Base-by-base conservation (phyloP, 306 rosid genomes). In the Quercus cerris region DNA sequence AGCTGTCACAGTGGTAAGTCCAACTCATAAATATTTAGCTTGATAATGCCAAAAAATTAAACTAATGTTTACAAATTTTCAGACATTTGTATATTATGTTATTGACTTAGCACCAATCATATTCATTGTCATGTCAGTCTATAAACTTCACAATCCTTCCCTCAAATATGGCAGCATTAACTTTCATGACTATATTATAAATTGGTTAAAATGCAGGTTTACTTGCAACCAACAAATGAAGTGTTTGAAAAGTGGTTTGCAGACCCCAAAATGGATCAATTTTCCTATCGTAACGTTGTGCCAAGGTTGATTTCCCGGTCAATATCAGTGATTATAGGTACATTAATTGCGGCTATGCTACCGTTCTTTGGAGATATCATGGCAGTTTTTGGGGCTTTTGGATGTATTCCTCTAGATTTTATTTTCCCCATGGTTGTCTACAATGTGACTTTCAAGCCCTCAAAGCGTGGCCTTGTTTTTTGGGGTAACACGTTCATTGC, bases 381-480 rank as follows among this genome's bases (percentile, higher is more conserved):
- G 92, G 92, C 98, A 20, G 38, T 94, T 74, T 82, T 94, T 58
- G 97, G 97, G 18, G 92, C 97, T 72, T 88, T 94, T 81, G 98
- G 93, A 17, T 89, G 64, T 88, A 86, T 94, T 74, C 98, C 98
- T 79, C 84, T 92, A 5, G 94, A 92, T 80, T 90, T 89, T 78
- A 92, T 94, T 38, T 83, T 94, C 80, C 98, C 98, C 5, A 94
- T 92, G 97, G 27, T 92, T 31, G 85, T 94, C 73, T 89, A 81
- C 85, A 89, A 92, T 22, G 68, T 82, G 44, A 86, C 91, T 84
- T 92, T 94, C 88, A 94, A 89, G 86, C 97, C 98, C 75, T 88
- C 97, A 38, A 94, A 86, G 61, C 5, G 79, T 19, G 64, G 85
- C 69, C 56, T 84, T 17, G 52, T 80, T 33, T 90, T 89, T 70